Percentiles rank a stretch among this genome's conserved stretches.
These are phyloP conservation scores for Aphanomyces astaci DNA, from an alignment of 352 stramenopile genomes.

Conservation along the genomic window DNA sequence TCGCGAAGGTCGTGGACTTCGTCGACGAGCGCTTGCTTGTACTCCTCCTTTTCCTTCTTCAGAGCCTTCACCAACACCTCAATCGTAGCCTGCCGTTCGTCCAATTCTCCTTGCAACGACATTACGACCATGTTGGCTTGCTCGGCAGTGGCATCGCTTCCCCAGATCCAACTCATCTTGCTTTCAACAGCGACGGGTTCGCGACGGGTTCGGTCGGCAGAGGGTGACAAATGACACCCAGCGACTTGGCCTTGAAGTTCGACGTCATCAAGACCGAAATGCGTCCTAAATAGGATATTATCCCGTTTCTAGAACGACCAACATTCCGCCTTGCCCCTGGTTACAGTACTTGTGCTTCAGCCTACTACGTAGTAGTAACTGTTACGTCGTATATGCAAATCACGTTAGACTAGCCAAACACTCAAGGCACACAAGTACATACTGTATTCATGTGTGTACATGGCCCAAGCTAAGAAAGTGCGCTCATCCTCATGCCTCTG, in stretches of 20 bases:
- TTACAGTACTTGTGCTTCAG: not conserved
- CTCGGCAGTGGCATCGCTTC: conserved; percentile 68
- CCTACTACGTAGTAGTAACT: no score
- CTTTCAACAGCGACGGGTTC: not conserved
- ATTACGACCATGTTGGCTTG: conserved; percentile 80
- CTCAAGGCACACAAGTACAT: no score
- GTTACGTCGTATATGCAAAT: no score
- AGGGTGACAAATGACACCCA: not conserved
- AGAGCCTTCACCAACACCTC: conserved; percentile 65
- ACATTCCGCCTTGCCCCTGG: not conserved
- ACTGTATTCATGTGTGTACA: no score
- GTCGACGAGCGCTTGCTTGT: conserved; percentile 44
- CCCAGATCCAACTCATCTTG: conserved; percentile 77
- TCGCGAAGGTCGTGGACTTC: conserved; percentile 63
- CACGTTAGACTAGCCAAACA: no score
- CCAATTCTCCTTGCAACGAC: conserved; percentile 67
- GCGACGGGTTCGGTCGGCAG: not conserved
- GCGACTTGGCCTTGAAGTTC: not conserved
- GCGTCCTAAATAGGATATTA: not conserved
- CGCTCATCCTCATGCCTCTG: no score
- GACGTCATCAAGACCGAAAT: not conserved
- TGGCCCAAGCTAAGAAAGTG: no score
- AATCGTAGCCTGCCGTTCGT: conserved; percentile 75
- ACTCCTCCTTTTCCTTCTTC: conserved; percentile 65
- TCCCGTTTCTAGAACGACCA: not conserved